Conservation (phyloP, 2,329 filamentous ascomycete genomes). For the Cytospora piceicola region DNA sequence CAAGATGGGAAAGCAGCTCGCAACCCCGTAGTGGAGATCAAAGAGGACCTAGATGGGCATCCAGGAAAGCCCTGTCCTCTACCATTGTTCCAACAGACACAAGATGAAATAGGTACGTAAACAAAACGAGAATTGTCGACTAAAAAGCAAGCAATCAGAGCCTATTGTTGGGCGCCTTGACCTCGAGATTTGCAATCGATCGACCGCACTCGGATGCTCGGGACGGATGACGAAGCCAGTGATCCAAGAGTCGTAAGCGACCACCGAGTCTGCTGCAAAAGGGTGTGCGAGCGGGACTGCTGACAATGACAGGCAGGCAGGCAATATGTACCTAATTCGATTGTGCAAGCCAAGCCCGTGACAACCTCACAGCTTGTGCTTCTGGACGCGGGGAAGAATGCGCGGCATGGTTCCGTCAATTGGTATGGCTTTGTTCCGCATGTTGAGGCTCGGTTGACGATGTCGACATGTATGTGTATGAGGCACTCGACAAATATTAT, state of each 20-base stretch:
- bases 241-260: not conserved
- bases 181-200: not conserved
- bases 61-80: not conserved
- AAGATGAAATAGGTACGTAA: not conserved
- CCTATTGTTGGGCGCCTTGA: not conserved
- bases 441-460: not conserved
- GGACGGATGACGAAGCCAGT: not conserved
- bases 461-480: not conserved
- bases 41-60: not conserved
- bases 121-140: not conserved
- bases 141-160: not conserved
- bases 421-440: not conserved
- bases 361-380: not conserved
- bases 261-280: not conserved
- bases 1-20: conserved; percentile 28
- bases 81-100: not conserved
- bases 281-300: not conserved
- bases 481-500: not conserved
- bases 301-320: not conserved
- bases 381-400: not conserved
- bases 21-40: not conserved
- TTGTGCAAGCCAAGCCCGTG: too few species aligned
- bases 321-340: not conserved
- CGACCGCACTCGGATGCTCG: not conserved
- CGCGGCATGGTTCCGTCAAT: not conserved